Evolutionary conservation across 495 filamentous ascomycete genomes (phyloP).

Genomic region (Neurospora sp.): DNA sequence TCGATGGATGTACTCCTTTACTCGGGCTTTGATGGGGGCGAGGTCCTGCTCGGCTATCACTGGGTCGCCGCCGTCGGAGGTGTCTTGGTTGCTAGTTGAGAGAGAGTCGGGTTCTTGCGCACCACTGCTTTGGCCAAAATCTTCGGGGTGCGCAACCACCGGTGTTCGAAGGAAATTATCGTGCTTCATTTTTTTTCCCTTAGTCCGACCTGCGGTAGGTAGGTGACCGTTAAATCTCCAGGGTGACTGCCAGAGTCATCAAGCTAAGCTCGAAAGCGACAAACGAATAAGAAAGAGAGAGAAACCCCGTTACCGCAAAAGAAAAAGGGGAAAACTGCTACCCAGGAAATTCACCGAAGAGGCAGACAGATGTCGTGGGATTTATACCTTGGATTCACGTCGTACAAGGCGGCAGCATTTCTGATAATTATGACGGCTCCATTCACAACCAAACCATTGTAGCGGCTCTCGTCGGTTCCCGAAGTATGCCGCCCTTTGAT

Average conservation of each 20-base stretch:
- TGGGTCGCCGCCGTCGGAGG: background rate
- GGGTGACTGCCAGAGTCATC: background rate
- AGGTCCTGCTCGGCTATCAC: background rate
- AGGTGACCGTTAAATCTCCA: background rate
- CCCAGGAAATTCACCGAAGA: background rate
- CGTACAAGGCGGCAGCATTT: background rate
- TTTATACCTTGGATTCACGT: background rate
- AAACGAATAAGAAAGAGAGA: background rate
- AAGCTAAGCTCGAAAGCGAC: background rate
- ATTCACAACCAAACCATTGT: background rate
- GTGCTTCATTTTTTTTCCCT: background rate
- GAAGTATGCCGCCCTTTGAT: background rate
- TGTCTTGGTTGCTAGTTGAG: background rate
- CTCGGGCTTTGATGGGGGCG: background rate
- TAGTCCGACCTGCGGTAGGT: background rate
- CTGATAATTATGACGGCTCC: background rate
- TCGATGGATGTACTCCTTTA: background rate
- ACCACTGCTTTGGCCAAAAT: background rate
- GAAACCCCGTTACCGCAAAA: background rate
- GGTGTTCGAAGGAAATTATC: background rate
- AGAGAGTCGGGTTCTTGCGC: background rate
- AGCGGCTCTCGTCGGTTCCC: background rate
- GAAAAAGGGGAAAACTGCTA: background rate
- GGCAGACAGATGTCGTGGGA: background rate
- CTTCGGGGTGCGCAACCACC: background rate